phyloP scores from a whole-genome alignment of 257 asterid species.

The Thymus mandschuricus region DNA sequence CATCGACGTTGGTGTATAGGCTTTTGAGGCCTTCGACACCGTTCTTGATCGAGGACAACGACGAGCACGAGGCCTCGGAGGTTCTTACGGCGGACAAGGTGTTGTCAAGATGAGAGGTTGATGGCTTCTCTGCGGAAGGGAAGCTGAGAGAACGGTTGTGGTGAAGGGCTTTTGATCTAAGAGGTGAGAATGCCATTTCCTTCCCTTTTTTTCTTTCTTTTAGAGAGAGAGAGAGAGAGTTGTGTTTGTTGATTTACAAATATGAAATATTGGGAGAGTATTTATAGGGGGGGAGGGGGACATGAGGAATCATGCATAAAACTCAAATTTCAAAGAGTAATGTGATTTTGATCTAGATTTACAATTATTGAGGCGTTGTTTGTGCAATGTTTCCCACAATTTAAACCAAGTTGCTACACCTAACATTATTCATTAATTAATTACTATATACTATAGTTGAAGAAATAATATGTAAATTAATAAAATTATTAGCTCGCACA shows the following conservation, averaged over 20 bases:
- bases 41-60: conserved; percentile 37
- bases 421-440: background rate
- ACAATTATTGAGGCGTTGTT: conserved; percentile 27
- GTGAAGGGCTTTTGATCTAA: conserved; percentile 40
- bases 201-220: background rate
- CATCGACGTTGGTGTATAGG: conserved; percentile 32
- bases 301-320: conserved; percentile 27
- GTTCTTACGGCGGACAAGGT: conserved; percentile 19
- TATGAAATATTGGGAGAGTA: conserved; percentile 3
- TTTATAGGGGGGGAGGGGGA: conserved; percentile 22
- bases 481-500: background rate
- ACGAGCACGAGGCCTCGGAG: conserved; percentile 28
- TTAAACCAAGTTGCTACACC: conserved; percentile 16
- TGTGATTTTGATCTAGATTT: conserved; percentile 28
- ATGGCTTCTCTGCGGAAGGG: conserved; percentile 39
- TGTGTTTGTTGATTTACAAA: background rate
- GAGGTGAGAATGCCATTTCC: conserved; percentile 50
- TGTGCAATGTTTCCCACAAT: conserved; percentile 25
- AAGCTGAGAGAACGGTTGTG: conserved; percentile 55
- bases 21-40: conserved; percentile 30
- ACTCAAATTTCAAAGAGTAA: background rate
- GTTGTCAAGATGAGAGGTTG: conserved; percentile 39
- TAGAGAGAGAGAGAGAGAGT: background rate
- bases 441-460: too few species aligned
- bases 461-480: too few species aligned